phyloP scores from a whole-genome alignment of 1,284 basidiomycete genomes.

The Tausonia pullulans region DNA sequence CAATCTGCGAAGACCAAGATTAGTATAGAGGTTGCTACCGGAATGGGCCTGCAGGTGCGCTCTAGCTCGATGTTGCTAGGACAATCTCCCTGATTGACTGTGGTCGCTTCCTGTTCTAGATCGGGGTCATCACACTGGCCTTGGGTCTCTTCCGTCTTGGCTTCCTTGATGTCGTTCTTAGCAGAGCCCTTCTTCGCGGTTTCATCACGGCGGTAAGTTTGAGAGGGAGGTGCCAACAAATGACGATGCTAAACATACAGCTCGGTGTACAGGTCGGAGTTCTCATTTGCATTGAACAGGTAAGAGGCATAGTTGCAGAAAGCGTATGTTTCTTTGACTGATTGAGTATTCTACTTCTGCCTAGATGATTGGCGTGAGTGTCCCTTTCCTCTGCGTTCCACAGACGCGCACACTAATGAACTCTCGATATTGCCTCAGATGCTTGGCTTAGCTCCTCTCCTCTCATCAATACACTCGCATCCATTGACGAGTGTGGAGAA shows the following conservation, averaged over 20 bases:
- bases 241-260: neutral
- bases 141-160: constrained; percentile 81
- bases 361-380: constrained; percentile 24
- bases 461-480: constrained; percentile 44
- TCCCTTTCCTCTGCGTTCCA: too few relatives aligned
- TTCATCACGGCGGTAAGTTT: constrained; percentile 54
- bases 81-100: too few relatives aligned
- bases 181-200: constrained; percentile 67
- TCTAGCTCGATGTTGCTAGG: neutral
- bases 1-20: constrained; percentile 1
- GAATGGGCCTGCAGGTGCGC: constrained; percentile 69
- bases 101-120: constrained; percentile 36
- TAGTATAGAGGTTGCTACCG: constrained; percentile 44
- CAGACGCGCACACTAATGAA: too few relatives aligned
- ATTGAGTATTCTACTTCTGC: neutral
- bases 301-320: constrained; percentile 35
- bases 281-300: constrained; percentile 54
- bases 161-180: constrained; percentile 90
- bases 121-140: constrained; percentile 74
- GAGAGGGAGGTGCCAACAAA: neutral
- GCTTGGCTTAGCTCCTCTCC: constrained; percentile 55
- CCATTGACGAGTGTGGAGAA: constrained; percentile 63
- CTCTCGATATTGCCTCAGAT: constrained; percentile 17
- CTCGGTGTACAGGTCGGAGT: constrained; percentile 23
- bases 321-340: neutral